Evolutionary conservation across 495 filamentous ascomycete species (phyloP), one percentile per base, ranked within the genome.

Genomic region (Neurospora africana): DNA sequence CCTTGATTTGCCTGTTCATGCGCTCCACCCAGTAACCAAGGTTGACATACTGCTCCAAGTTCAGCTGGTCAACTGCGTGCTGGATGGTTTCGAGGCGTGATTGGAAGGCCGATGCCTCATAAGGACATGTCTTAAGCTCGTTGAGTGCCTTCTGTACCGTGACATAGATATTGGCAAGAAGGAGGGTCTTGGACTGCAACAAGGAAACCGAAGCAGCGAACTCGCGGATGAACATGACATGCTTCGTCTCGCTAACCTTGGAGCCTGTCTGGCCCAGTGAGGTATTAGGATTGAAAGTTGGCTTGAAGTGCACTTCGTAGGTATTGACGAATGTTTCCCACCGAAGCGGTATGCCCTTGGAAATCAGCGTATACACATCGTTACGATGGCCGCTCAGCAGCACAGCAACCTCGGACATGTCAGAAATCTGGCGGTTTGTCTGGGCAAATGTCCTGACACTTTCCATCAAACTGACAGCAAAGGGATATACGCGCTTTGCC

Each of bases 241-340:
- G 95, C 79, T 93, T 93, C 81, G 93, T 97, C 79, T 97, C 93
- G 40, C 88, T 87, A 68, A 89, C 83, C 72, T 88, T 85, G 73
- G 83, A 76, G 74, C 86, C 79, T 2, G 86, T 75, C 71, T 87
- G 83, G 61, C 92, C 90, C 68, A 91, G 83, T 33, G 86, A 79
- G 41, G 89, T 89, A 71, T 86, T 88, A n/a, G 86, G 81, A 11
- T 83, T n/a, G 85, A 78, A 68, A 81, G 82, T 76, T 39, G 89
- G 85, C 75, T 95, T 91, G 69, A 94, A 86, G 75, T 95, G 93
- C 21, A 97, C 84, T 78, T 98, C 95, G 79, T 97, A 98, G 9
- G 93, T 93, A 76, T 98, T 93, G 39, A 99, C 92, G 78, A 99
- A 97, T 0, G 95, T 95, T 78, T 99, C 95, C 95, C 95, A 99